Base-by-base conservation (phyloP, 169 alveolate species). In the Plasmodium falciparum region DNA sequence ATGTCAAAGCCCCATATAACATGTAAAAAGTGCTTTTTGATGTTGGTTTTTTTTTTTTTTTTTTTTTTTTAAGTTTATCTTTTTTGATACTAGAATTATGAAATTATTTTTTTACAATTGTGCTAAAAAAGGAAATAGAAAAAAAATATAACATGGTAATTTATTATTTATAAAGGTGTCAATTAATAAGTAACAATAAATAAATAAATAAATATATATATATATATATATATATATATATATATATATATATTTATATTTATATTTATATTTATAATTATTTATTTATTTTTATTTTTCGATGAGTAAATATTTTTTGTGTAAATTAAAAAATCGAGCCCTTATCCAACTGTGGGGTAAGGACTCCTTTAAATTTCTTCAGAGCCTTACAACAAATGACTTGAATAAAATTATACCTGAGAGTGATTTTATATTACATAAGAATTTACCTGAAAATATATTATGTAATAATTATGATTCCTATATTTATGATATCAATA, bases 361-460 rank as follows among this genome's bases (percentile, higher is more conserved):
- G 45, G 96, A 92, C 67, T 74, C 95, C 20, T 92, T 90, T 59
- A 62, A 70, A 62, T 94, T 94, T 72, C 93, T 94, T 22, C 96
- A 94, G 73, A 95, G 95, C 13, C 65, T 94, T 56, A 89, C 91
- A 59, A 69, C 95, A 8, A 88, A 80, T 61, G 95, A 94, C 73
- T 52, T 94, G 58, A 74, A 70, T 39, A 61, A 69, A 88, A 67
- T 88, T 47, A 91, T 61, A 67, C 45, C 58, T 8, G 80, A 58
- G 50, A 70, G 74, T 24, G 74, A 78, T 17, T 65, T 78, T 66
- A 66, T 43, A 20, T 50, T 65, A 78, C 49, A 78, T 24, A 78
- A 66, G 17, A 78, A 29, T 49, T 39, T 78, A 13, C 89, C 78
- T 9, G 67, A 78, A 17, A 78, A 78, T 66, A 9, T 78, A 50